Conservation (phyloP, 148 eudicot species). For the Pharnaceum exiguum region DNA sequence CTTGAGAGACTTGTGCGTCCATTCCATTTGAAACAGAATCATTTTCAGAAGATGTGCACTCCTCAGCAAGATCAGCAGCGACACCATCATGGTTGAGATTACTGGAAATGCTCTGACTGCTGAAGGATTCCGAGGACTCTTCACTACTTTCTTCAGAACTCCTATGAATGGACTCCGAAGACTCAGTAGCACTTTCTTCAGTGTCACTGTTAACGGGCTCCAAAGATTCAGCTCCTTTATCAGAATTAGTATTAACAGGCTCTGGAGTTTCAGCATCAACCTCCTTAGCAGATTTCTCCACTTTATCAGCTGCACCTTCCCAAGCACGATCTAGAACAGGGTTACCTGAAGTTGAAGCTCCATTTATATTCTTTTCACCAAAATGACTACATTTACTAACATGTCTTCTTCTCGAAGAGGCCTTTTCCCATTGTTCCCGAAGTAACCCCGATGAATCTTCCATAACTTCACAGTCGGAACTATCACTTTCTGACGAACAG, state of each 20-base stretch:
- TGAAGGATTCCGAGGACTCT: neutral
- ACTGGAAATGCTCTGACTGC: conserved; percentile 4
- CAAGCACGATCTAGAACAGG: conserved; percentile 20
- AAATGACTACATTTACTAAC: conserved; percentile 17
- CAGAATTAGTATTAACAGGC: conserved; percentile 9
- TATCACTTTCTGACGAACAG: conserved; percentile 48
- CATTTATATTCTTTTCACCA: conserved; percentile 14
- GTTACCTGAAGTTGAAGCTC: conserved; percentile 23
- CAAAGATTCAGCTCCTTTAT: conserved; percentile 13
- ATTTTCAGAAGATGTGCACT: neutral
- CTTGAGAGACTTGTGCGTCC: conserved; percentile 5
- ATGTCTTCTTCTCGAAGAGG: conserved; percentile 37
- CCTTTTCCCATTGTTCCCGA: conserved; percentile 66
- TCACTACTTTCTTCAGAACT: too few relatives aligned
- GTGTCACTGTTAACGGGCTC: neutral
- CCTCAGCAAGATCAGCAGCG: conserved; percentile 1
- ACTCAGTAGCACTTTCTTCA: too few relatives aligned
- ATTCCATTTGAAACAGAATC: conserved; percentile 1
- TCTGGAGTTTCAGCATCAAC: conserved; percentile 7
- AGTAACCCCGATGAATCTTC: conserved; percentile 55
- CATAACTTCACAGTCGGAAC: conserved; percentile 61
- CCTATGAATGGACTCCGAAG: too few relatives aligned
- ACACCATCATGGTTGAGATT: neutral
- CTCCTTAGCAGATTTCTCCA: too few relatives aligned
- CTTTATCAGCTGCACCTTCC: conserved; percentile 14